Percentiles rank a stretch among this genome's conserved stretches.
phyloP scores from a whole-genome alignment of 192 early-diverging fungal genomes.

The Podila minutissima region DNA sequence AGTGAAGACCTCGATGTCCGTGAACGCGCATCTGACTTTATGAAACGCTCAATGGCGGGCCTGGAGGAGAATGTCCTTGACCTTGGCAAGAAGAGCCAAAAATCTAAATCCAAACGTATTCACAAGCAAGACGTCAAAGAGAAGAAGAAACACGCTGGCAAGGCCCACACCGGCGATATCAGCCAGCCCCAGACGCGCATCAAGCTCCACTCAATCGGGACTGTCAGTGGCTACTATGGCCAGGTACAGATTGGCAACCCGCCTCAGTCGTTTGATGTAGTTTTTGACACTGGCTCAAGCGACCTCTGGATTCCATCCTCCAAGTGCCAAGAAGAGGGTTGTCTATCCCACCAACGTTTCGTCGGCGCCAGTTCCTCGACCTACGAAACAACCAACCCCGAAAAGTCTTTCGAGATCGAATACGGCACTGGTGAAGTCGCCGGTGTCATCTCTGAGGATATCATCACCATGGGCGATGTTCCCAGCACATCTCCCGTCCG shows the following conservation, averaged over 20 bases:
- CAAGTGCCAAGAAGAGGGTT: slow-evolving; percentile 53
- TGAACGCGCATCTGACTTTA: slow-evolving; percentile 11
- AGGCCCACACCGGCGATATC: neutral
- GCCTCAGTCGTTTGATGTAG: slow-evolving; percentile 41
- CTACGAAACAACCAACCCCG: slow-evolving; percentile 7
- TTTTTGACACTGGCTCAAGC: slow-evolving; percentile 70
- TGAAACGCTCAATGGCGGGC: slow-evolving; percentile 16
- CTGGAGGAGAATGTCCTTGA: slow-evolving; percentile 1
- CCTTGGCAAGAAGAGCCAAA: slow-evolving; percentile 7
- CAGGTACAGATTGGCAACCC: slow-evolving; percentile 45
- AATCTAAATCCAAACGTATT: neutral
- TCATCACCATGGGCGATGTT: slow-evolving; percentile 28
- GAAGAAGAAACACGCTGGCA: neutral
- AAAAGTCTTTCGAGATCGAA: slow-evolving; percentile 31
- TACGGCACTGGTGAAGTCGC: slow-evolving; percentile 40
- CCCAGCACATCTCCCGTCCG: slow-evolving; percentile 22
- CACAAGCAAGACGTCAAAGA: neutral
- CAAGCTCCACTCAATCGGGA: slow-evolving; percentile 25
- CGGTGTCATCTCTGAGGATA: slow-evolving; percentile 40
- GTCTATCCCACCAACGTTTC: slow-evolving; percentile 35
- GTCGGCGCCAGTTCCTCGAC: slow-evolving; percentile 10
- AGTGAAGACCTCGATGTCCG: slow-evolving; percentile 6
- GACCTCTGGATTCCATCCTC: slow-evolving; percentile 70
- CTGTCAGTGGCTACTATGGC: slow-evolving; percentile 47
- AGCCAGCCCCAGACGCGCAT: slow-evolving; percentile 29